Evolutionary conservation across 331 rosid species (phyloP).

Genomic region (Prunus yedoensis): DNA sequence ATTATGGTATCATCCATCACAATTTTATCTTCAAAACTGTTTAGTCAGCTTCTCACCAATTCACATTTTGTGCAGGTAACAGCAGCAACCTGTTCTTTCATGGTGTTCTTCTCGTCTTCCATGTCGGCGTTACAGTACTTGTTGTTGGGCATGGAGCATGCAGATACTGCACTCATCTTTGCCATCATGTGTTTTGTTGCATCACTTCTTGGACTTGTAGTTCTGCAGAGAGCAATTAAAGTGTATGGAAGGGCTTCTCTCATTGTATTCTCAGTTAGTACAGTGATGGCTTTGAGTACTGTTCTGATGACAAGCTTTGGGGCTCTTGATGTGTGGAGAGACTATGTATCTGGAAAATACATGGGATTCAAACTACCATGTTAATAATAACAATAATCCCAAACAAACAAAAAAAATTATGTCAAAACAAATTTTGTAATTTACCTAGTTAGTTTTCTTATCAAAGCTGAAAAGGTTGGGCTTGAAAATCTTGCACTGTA

Average conservation of each 20-base stretch:
- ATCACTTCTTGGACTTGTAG: conserved; percentile 61
- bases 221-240: conserved; percentile 62
- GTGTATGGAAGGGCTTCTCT: conserved; percentile 76
- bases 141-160: conserved; percentile 69
- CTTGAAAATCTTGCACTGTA: too few relatives aligned
- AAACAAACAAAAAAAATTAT: neutral
- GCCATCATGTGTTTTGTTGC: conserved; percentile 61
- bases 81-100: conserved; percentile 86
- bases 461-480: neutral
- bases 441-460: too few relatives aligned
- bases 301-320: conserved; percentile 80
- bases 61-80: conserved; percentile 49
- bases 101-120: conserved; percentile 85
- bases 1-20: neutral
- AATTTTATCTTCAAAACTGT: neutral
- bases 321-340: conserved; percentile 51
- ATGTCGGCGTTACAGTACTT: conserved; percentile 80
- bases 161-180: conserved; percentile 43
- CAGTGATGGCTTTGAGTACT: conserved; percentile 68
- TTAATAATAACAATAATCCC: conserved; percentile 14
- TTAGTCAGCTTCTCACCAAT: neutral
- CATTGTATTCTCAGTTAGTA: conserved; percentile 63
- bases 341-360: conserved; percentile 53
- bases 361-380: conserved; percentile 84
- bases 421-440: neutral